Base-by-base conservation (phyloP, 116 monocot species). In the Cymodocea nodosa region DNA sequence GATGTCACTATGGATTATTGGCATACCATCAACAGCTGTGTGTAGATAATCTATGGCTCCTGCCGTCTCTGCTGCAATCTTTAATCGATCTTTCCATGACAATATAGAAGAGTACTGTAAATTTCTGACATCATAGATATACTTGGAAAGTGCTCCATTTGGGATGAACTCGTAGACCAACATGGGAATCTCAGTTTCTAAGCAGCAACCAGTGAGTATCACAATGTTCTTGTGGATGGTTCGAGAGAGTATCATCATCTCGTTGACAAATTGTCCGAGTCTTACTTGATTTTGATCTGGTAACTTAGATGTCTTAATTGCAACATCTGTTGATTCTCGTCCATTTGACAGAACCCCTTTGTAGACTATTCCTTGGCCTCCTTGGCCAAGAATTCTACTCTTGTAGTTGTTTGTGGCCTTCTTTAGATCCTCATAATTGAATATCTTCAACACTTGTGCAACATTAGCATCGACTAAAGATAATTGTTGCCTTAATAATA, bases 101-200 rank as follows among this genome's bases (percentile, higher is more conserved):
- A 30, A 34, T n/a, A n/a, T 66, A 0, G 60, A 39, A 3, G 14
- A 15, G 13, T n/a, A 8, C 3, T 13, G 15, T 51, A 30, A 3
- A 30, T 30, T 3, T 30, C 3, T 30, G 3, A 1, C 30, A 55
- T n/a, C 3, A 56, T 73, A 70, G n/a, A 79, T 23, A 23, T 80
- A 71, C 5, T 73, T 59, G 51, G 48, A 35, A 23, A 82, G 78
- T 2, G 75, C 60, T 19, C 68, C 66, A 18, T 67, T 76, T 17
- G 83, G 13, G 12, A 84, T 62, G 61, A 49, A 84, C 34, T 80
- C 77, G 34, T 84, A 84, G 4, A 84, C 79, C 10, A 79, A 60
- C 25, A 79, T 16, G 2, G 83, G 79, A 0, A 84, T 59, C 20
- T 56, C 40, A 9, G 71, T 72, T 37, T 84, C 83, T 2, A 84